Conservation (phyloP, 352 stramenopile genomes). For the Discostella stelligera region DNA sequence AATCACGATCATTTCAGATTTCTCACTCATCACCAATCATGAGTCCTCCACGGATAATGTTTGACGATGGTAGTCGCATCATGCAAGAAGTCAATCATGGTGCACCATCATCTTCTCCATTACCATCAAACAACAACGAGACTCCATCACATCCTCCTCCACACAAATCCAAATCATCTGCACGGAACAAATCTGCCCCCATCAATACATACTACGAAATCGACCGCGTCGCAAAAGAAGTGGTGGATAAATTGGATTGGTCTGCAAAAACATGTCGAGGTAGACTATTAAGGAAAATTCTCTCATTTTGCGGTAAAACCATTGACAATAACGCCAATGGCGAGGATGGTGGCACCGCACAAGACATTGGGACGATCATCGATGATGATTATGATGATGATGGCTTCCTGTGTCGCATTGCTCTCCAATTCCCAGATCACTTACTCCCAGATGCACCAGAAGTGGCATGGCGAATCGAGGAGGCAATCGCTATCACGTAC, state of each 20-base stretch:
- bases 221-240: slow-evolving; percentile 47
- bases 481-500: slow-evolving; percentile 47
- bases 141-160: neutral
- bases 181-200: slow-evolving; percentile 34
- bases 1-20: too few species aligned
- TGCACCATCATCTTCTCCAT: neutral
- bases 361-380: neutral
- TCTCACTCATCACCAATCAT: slow-evolving; percentile 2
- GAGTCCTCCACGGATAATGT: slow-evolving; percentile 59
- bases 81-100: slow-evolving; percentile 28
- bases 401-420: slow-evolving; percentile 74
- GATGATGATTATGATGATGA: slow-evolving; percentile 26
- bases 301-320: neutral
- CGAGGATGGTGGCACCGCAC: neutral
- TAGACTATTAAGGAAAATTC: slow-evolving; percentile 15
- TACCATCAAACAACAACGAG: neutral
- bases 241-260: slow-evolving; percentile 49
- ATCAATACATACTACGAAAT: slow-evolving; percentile 73
- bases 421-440: slow-evolving; percentile 94
- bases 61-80: slow-evolving; percentile 75
- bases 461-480: slow-evolving; percentile 83
- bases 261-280: slow-evolving; percentile 24
- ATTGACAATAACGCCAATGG: slow-evolving; percentile 16
- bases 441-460: slow-evolving; percentile 87
- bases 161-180: slow-evolving; percentile 7